phyloP scores from a whole-genome alignment of 139 green algal species.

The Dunaliella primolecta region DNA sequence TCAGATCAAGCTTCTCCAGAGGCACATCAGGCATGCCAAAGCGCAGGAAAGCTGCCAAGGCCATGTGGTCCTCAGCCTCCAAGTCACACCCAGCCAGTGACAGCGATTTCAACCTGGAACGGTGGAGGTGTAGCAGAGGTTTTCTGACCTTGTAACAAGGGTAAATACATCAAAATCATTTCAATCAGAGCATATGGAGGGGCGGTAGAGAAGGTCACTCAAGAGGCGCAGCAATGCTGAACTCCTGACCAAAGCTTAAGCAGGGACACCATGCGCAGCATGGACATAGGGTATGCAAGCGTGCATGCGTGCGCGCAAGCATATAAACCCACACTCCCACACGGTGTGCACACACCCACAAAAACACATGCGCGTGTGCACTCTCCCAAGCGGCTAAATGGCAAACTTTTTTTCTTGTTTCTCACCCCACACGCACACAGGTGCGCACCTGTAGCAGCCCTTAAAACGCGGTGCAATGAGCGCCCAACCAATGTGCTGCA shows the following conservation, averaged over 20 bases:
- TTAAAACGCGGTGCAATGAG: background rate
- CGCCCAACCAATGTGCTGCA: slow-evolving; percentile 7
- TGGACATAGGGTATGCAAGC: too few relatives aligned
- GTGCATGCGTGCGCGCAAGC: background rate
- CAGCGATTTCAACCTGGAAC: background rate
- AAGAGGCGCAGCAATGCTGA: too few relatives aligned
- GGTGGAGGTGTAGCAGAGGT: too few relatives aligned
- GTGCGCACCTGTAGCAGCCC: background rate
- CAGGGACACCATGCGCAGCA: too few relatives aligned
- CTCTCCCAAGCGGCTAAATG: background rate
- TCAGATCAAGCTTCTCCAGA: background rate
- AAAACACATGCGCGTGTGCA: background rate
- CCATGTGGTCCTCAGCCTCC: slow-evolving; percentile 3
- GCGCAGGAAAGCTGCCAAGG: background rate
- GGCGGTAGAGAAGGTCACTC: too few relatives aligned
- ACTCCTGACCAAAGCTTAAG: too few relatives aligned
- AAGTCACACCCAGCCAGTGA: slow-evolving; percentile 1
- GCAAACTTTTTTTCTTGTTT: too few relatives aligned
- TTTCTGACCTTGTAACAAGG: too few relatives aligned
- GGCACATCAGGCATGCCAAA: background rate
- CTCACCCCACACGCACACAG: background rate
- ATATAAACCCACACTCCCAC: background rate
- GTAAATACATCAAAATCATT: too few relatives aligned
- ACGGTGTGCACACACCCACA: background rate
- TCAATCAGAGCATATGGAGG: too few relatives aligned